These are phyloP conservation scores for Amyloporia xantha DNA, from an alignment of 768 basidiomycete genomes.

Conservation along the genomic window DNA sequence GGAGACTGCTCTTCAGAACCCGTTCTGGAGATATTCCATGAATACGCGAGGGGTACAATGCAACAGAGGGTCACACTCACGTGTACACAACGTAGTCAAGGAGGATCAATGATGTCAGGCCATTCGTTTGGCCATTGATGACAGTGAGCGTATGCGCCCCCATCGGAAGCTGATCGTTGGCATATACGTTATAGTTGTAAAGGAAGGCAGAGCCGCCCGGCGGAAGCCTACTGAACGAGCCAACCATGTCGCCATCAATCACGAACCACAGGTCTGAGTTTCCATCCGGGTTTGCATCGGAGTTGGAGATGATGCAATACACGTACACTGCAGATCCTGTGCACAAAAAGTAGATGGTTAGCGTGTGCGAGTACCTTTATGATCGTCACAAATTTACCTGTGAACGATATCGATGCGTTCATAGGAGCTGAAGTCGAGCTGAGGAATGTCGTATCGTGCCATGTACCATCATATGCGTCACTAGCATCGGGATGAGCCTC, in stretches of 20 bases:
- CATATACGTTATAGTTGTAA: slow-evolving; percentile 33
- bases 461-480: slow-evolving; percentile 5
- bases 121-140: slow-evolving; percentile 27
- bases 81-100: slow-evolving; percentile 37
- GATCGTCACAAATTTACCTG: no score
- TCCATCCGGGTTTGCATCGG: slow-evolving; percentile 18
- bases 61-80: slow-evolving; percentile 14
- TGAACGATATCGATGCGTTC: slow-evolving; percentile 27
- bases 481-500: slow-evolving; percentile 4
- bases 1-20: no score
- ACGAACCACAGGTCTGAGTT: slow-evolving; percentile 32
- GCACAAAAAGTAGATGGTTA: no score
- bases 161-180: slow-evolving; percentile 7
- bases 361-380: neutral
- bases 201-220: slow-evolving; percentile 18
- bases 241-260: slow-evolving; percentile 28
- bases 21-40: no score
- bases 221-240: slow-evolving; percentile 21
- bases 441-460: slow-evolving; percentile 12
- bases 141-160: slow-evolving; percentile 27
- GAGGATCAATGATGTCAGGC: slow-evolving; percentile 24
- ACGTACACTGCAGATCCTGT: slow-evolving; percentile 41
- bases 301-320: slow-evolving; percentile 30
- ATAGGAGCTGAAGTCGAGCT: slow-evolving; percentile 13
- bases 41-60: no score